A percentile compares a stretch with the other conserved stretches of the same genome.
These are phyloP conservation scores for Leccinellum luteum DNA, from an alignment of 768 basidiomycete genomes.

Conservation along the genomic window DNA sequence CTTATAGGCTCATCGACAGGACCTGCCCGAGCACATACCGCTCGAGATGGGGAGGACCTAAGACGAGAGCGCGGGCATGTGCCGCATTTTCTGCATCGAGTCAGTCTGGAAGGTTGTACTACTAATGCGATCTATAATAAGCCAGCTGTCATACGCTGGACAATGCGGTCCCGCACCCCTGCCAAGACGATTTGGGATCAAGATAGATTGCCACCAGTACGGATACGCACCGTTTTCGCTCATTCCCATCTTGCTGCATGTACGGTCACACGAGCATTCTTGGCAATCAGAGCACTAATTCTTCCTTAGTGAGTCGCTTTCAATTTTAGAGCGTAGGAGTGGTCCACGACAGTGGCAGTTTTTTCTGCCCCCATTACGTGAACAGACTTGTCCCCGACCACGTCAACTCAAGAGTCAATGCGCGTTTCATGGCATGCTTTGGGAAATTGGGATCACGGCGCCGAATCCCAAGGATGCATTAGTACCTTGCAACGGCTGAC, in stretches of 20 bases:
- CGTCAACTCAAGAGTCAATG: no score
- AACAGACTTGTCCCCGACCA: background rate
- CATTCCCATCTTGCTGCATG: background rate
- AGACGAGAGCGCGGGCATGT: conserved; percentile 38
- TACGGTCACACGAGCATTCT: background rate
- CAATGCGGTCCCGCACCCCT: no score
- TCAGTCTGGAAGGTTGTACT: background rate
- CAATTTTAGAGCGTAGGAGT: background rate
- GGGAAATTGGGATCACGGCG: background rate
- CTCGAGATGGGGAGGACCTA: conserved; percentile 43
- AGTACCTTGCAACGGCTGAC: background rate
- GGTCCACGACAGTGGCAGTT: no score
- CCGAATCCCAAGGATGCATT: background rate
- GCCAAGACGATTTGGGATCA: no score
- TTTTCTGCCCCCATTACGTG: background rate
- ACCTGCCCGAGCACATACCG: conserved; percentile 53
- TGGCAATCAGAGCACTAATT: background rate
- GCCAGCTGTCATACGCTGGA: no score
- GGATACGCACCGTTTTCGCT: no score
- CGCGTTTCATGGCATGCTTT: background rate
- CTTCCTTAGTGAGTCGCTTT: background rate
- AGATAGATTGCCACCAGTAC: no score
- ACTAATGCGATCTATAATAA: no score
- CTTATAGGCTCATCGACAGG: conserved; percentile 46
- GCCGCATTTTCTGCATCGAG: conserved; percentile 18